phyloP scores from a whole-genome alignment of 2,329 filamentous ascomycete species.

The Fusarium piperis region DNA sequence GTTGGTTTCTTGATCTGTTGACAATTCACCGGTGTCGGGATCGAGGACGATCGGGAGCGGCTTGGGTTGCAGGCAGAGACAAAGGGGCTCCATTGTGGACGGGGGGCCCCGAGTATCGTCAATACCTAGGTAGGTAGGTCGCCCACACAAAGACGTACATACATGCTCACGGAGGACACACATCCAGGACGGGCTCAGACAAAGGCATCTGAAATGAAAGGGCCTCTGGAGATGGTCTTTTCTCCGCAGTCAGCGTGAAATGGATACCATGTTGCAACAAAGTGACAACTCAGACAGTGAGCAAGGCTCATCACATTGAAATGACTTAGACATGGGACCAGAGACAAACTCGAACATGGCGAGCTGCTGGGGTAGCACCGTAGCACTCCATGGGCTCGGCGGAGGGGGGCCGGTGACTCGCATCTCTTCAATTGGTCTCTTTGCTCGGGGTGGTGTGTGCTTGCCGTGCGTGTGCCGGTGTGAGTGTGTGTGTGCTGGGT shows the following conservation, averaged over 20 bases:
- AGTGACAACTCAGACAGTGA: neutral
- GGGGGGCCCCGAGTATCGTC: neutral
- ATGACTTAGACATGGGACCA: neutral
- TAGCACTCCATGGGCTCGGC: neutral
- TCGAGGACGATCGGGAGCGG: neutral
- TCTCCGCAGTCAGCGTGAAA: neutral
- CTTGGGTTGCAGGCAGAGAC: neutral
- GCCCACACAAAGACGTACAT: neutral
- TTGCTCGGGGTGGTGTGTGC: neutral
- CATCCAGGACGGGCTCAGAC: neutral
- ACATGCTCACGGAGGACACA: neutral
- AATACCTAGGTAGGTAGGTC: too few relatives aligned
- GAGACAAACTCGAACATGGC: conserved; percentile 2
- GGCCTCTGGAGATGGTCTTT: neutral
- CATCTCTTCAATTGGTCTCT: neutral
- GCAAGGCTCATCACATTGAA: neutral
- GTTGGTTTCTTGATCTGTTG: neutral
- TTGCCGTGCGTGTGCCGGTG: neutral
- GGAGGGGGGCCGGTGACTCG: neutral
- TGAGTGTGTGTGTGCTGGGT: neutral
- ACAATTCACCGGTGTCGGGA: neutral
- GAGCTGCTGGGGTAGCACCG: neutral
- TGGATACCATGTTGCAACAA: neutral
- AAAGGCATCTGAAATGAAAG: neutral
- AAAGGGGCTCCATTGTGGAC: neutral